Base-by-base conservation (phyloP, 306 rosid species). In the Corylus avellana region DNA sequence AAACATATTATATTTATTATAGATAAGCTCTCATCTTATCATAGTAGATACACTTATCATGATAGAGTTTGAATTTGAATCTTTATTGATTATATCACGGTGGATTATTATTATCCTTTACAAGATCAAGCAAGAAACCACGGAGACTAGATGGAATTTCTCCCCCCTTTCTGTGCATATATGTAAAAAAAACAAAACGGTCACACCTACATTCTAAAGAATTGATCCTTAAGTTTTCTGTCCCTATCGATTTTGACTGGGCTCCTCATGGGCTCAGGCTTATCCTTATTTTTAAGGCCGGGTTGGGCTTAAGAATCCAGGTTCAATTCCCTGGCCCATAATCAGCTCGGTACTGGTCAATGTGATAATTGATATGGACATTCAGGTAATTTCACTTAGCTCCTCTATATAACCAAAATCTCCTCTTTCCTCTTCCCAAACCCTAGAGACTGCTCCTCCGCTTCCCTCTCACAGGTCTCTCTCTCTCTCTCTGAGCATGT, bases 371-470 rank as follows among this genome's bases (percentile, higher is more conserved):
- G 53, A 4, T 5, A 10, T 27, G 86, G 83, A 75, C 9, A 79
- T 54, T 50, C 18, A 29, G 12, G 83, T 83, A 74, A 78, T 75
- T 78, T 78, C 54, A 1, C 0, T 0, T 3, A 1, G 0, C 12
- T 10, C 47, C 51, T n/a, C 10, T 29, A 18, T 69, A 78, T 50
- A 59, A 25, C 0, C 7, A 16, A 25, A 16, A 7, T 50, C 9
- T 5, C 5, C 16, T 70, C 9, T 8, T 12, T 3, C 58, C 5
- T 0, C 77, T 0, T 59, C 48, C 74, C 22, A 79, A 83, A 83
- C 86, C 86, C 83, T 79, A 79, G 80, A 59, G 77, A 54, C 75
- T 77, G 44, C 25, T 73, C 17, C 67, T 48, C 56, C 63, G 72
- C 83, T 78, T 54, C 64, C 22, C 49, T 53, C 67, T 50, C 35